Base-by-base conservation (phyloP, 2,329 filamentous ascomycete species). In the Aspergillus nomiae region DNA sequence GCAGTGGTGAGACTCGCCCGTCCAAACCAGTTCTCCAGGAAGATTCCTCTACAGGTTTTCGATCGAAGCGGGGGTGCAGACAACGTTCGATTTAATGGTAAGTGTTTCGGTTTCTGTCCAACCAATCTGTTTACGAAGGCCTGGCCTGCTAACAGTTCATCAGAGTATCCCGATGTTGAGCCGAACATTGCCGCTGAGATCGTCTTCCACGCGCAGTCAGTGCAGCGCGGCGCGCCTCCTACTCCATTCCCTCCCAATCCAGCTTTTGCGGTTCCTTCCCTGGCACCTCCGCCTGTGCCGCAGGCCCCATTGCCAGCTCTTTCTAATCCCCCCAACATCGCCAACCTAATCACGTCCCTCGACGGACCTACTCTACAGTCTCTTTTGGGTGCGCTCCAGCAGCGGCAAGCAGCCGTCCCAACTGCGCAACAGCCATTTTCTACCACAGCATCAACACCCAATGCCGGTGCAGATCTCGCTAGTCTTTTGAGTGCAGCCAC, bases 11-110 rank as follows among this genome's bases (percentile, higher is more conserved):
- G 92, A 70, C 85, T 98, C 16, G 89, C 91, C 64, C 83, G 87
- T 57, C 82, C 84, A 53, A 87, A 92, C 26, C 90, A 96, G 71
- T 82, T 84, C 38, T 85, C 85, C 1, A 88, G 89, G 67, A 93
- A 90, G 73, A 90, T 98, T 57, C 87, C 91, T 0, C 81, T 97
- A 3, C 92, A 94, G 70, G 87, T 96, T 7, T 97, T 97, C 73
- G 91, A 96, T 77, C 89, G 93, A 30, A 90, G 87, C 46, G 85
- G 83, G 11, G 92, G 91, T n/a, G 82, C 83, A 21, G 87, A 87
- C 70, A 93, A 92, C 67, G 89, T 96, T 63, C 87, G 89, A 50
- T 97, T 92, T 74, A 92, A 96, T 70, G 84, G 85, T 86, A 71
- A 71, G 81, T 68, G 50, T 12, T 43, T 43, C 10, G 21, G 24